Base-by-base conservation (phyloP, 495 filamentous ascomycete genomes). In the Penicillium ucsense region DNA sequence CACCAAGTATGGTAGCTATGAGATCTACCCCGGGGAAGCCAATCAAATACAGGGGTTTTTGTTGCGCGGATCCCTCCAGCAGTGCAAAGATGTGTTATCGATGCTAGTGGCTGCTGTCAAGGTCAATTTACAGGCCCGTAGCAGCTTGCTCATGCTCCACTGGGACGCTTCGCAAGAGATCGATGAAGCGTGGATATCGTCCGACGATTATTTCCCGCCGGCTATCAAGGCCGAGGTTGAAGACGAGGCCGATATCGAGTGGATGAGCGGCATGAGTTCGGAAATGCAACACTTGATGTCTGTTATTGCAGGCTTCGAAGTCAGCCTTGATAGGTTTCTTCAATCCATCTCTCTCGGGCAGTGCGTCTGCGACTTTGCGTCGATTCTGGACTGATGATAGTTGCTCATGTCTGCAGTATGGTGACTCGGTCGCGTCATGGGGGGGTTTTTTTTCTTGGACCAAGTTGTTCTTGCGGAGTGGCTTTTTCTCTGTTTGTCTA, bases 1-100 rank as follows among this genome's bases (percentile, higher is more conserved):
- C 20, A 55, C 69, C 34, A 55, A 57, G 20, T 71, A 71, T 45
- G 68, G 68, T 28, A 60, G 65, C 54, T 71, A 71, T 50, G 66
- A 70, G 47, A 50, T 64, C 28, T 53, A 56, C n/a, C 53, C 52
- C 2, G 63, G 67, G 9, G 68, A 71, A 39, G 61, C 61, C 29
- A 56, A 54, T 3, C 63, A 58, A 9, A 61, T 71, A 29, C 63
- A 65, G 12, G 58, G 55, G 2, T 62, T 68, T 31, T 40, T 70
- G 3, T 40, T 70, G 29, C 57, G 59, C 0, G 58, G 63, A 0
- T 55, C 64, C 0, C 53, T 71, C 4, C 32, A 59, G 4, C 63
- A 65, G 33, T 68, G 60, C 12, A 54, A 59, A 46, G 64, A 64
- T 31, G 51, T 62, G 4, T 41, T 71, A 29, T 46, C 53, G 2